Evolutionary conservation across 352 stramenopile species (phyloP).

Genomic region (Hyaloperonospora brassicae): DNA sequence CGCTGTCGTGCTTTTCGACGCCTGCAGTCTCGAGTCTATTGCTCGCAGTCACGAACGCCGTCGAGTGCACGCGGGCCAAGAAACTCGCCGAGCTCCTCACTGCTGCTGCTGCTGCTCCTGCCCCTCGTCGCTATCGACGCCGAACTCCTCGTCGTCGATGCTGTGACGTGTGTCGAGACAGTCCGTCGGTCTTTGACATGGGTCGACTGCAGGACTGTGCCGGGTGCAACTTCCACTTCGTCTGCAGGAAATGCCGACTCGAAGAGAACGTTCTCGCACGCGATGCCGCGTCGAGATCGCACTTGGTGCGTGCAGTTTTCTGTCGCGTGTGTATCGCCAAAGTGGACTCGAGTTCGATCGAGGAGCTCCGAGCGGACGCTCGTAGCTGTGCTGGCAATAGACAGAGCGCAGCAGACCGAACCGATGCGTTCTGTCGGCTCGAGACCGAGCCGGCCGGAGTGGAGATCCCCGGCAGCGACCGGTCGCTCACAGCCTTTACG

Average conservation of each 20-base stretch:
- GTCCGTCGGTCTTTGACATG: slow-evolving; percentile 22
- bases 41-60: slow-evolving; percentile 19
- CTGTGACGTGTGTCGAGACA: slow-evolving; percentile 29
- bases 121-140: slow-evolving; percentile 5
- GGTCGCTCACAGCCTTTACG: slow-evolving; percentile 26
- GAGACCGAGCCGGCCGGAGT: slow-evolving; percentile 19
- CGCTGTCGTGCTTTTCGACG: slow-evolving; percentile 25
- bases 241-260: slow-evolving; percentile 30
- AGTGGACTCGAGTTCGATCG: slow-evolving; percentile 23
- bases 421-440: slow-evolving; percentile 7
- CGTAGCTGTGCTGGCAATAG: slow-evolving; percentile 5
- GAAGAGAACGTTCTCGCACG: slow-evolving; percentile 27
- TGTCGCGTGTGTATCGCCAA: slow-evolving; percentile 30
- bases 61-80: slow-evolving; percentile 29
- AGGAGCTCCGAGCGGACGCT: slow-evolving; percentile 18
- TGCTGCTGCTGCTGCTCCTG: slow-evolving; percentile 10
- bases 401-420: slow-evolving; percentile 8
- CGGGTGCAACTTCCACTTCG: slow-evolving; percentile 25
- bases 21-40: slow-evolving; percentile 22
- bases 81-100: slow-evolving; percentile 26
- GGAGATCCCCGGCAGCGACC: slow-evolving; percentile 22
- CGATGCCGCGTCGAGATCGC: slow-evolving; percentile 11
- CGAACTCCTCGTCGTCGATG: slow-evolving; percentile 11
- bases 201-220: slow-evolving; percentile 16
- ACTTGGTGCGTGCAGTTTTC: slow-evolving; percentile 26